phyloP scores from a whole-genome alignment of 805 yeast species.

The Lipomyces orientalis region DNA sequence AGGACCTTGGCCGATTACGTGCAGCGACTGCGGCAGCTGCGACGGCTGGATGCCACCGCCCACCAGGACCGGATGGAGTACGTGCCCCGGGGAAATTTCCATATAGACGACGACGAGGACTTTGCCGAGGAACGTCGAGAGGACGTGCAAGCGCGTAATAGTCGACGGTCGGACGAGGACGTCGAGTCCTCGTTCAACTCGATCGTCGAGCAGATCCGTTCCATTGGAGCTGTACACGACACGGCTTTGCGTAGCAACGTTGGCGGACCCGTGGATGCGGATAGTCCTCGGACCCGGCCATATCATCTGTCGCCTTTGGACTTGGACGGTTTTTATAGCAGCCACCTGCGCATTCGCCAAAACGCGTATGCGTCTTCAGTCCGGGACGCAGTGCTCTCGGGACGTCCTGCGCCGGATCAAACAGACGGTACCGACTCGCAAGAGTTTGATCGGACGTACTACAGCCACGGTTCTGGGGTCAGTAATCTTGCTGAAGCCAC shows the following conservation, averaged over 20 bases:
- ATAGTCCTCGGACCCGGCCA: conserved; percentile 2
- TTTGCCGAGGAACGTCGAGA: conserved; percentile 1
- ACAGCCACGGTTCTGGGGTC: neutral
- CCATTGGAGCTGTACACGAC: conserved; percentile 27
- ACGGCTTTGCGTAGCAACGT: conserved; percentile 8
- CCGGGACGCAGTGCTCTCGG: neutral
- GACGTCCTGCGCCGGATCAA: neutral
- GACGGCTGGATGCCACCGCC: conserved; percentile 41
- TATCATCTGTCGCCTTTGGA: conserved; percentile 29
- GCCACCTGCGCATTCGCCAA: conserved; percentile 26
- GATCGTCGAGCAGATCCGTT: conserved; percentile 28
- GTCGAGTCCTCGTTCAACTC: conserved; percentile 16
- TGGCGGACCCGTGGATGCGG: neutral
- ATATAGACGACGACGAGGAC: conserved; percentile 11
- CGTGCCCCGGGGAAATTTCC: neutral
- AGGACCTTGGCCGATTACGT: conserved; percentile 28
- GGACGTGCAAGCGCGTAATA: neutral
- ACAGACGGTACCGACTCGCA: neutral
- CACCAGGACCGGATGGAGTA: conserved; percentile 40
- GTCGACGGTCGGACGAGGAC: neutral
- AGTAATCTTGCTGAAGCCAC: neutral
- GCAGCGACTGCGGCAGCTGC: conserved; percentile 38
- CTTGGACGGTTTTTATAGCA: conserved; percentile 31
- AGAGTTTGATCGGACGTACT: neutral
- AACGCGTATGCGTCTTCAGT: conserved; percentile 19